phyloP scores from a whole-genome alignment of 768 basidiomycete species.

The Lentinula boryana region DNA sequence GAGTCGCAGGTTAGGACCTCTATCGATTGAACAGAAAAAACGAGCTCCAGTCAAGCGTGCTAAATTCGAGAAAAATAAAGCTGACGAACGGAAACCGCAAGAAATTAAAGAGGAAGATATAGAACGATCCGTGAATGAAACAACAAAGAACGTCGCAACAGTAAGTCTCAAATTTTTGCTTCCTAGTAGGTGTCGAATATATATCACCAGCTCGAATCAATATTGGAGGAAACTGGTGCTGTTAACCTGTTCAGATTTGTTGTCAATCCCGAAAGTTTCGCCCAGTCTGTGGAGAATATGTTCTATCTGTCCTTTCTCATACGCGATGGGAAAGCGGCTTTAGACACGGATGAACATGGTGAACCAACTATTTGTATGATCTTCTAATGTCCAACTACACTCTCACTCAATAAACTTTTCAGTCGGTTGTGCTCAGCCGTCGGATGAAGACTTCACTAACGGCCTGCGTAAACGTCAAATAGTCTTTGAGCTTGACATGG shows the following conservation, averaged over 20 bases:
- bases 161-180: conserved; percentile 33
- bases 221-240: conserved; percentile 41
- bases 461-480: conserved; percentile 76
- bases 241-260: conserved; percentile 85
- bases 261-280: conserved; percentile 85
- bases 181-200: neutral
- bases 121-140: conserved; percentile 79
- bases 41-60: conserved; percentile 53
- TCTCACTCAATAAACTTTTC: neutral
- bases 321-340: conserved; percentile 73
- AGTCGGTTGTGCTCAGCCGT: conserved; percentile 65
- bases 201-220: conserved; percentile 46
- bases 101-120: conserved; percentile 84
- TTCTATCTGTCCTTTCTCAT: conserved; percentile 95
- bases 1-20: conserved; percentile 78
- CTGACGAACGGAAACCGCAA: conserved; percentile 64
- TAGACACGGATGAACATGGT: conserved; percentile 61
- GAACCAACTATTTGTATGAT: conserved; percentile 67
- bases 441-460: conserved; percentile 52
- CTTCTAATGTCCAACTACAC: neutral
- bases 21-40: conserved; percentile 82
- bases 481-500: conserved; percentile 88
- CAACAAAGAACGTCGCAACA: conserved; percentile 74
- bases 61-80: conserved; percentile 67
- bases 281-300: conserved; percentile 93